Conservation (phyloP, 371 early-diverging fungal genomes). For the Nosema muscidifuracis region DNA sequence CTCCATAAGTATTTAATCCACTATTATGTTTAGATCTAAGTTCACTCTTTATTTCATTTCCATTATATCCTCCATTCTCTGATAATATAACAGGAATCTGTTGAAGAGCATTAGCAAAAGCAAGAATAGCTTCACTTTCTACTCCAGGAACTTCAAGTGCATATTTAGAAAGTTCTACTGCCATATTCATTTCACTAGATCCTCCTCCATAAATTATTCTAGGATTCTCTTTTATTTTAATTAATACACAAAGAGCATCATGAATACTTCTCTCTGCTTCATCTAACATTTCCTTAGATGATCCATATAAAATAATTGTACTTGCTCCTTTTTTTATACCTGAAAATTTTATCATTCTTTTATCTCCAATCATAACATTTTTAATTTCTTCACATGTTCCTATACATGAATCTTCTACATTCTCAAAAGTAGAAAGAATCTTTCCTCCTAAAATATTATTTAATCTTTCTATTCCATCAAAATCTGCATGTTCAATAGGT, state of each 20-base stretch:
- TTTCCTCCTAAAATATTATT: constrained; percentile 70
- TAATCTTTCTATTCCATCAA: constrained; percentile 94
- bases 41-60: constrained; percentile 78
- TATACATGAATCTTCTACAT: constrained; percentile 71
- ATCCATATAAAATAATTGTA: constrained; percentile 92
- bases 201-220: constrained; percentile 89
- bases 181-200: constrained; percentile 79
- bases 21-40: constrained; percentile 82
- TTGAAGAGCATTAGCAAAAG: constrained; percentile 86
- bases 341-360: constrained; percentile 71
- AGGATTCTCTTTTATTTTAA: constrained; percentile 78
- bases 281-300: constrained; percentile 88
- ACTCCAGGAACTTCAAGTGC: constrained; percentile 83
- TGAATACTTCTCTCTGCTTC: constrained; percentile 97
- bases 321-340: constrained; percentile 90
- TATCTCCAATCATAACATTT: constrained; percentile 90
- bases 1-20: constrained; percentile 71
- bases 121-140: constrained; percentile 86
- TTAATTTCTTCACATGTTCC: constrained; percentile 90
- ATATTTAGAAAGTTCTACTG: constrained; percentile 80
- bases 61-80: constrained; percentile 95
- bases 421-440: constrained; percentile 91
- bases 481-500: constrained; percentile 97
- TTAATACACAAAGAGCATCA: constrained; percentile 91
- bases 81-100: constrained; percentile 91